A percentile compares a stretch with the other conserved stretches of the same genome.
Conservation (phyloP, 1,284 basidiomycete species). For the Pseudozyma thailandica region DNA sequence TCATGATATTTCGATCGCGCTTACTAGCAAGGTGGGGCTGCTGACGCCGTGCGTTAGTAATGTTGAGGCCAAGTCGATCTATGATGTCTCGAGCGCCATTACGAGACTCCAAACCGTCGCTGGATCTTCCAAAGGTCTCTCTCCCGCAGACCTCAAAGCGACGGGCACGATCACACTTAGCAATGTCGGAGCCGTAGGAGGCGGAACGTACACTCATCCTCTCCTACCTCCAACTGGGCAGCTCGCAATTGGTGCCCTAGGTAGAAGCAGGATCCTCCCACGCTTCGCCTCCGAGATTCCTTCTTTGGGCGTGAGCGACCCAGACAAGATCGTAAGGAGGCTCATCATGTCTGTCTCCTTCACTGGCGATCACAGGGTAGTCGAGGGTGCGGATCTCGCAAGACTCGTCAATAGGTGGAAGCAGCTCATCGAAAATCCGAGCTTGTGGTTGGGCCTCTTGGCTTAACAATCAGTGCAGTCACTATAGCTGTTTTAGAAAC, state of each 20-base stretch:
- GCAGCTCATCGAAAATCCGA: conserved; percentile 81
- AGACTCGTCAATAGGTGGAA: conserved; percentile 91
- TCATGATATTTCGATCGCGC: conserved; percentile 73
- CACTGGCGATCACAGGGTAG: conserved; percentile 84
- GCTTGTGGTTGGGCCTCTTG: conserved; percentile 75
- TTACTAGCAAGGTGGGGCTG: conserved; percentile 82
- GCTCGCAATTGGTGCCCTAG: conserved; percentile 88
- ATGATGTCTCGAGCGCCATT: conserved; percentile 71
- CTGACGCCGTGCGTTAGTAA: conserved; percentile 84
- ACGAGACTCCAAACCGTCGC: conserved; percentile 41
- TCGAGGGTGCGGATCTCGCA: conserved; percentile 91
- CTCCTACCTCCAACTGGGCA: conserved; percentile 88
- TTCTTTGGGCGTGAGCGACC: conserved; percentile 18
- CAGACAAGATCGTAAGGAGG: conserved; percentile 39
- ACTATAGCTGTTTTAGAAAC: background rate
- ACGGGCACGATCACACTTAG: conserved; percentile 82
- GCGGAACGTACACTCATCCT: conserved; percentile 56
- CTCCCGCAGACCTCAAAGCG: conserved; percentile 24
- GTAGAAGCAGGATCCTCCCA: conserved; percentile 67
- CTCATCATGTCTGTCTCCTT: conserved; percentile 58
- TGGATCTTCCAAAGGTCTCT: conserved; percentile 21
- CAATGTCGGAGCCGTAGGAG: conserved; percentile 71
- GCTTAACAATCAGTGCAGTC: conserved; percentile 8
- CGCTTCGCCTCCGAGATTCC: conserved; percentile 51
- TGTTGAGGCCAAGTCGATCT: conserved; percentile 75